phyloP scores from a whole-genome alignment of 1,284 basidiomycete genomes.

The Pyrrhoderma noxium region DNA sequence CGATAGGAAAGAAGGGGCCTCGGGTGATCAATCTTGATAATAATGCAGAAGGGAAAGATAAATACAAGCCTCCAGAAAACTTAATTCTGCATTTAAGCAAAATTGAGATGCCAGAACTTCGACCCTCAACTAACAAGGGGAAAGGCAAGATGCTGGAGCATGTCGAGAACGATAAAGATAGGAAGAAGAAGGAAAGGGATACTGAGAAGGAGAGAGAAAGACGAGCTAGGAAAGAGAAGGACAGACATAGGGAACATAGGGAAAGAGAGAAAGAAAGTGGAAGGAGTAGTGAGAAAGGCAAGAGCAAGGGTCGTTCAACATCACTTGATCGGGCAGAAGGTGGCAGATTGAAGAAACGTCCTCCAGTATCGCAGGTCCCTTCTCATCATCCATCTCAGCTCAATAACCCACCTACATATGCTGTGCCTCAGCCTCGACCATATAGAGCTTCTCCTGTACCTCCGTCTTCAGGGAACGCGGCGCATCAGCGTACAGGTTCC shows the following conservation, averaged over 20 bases:
- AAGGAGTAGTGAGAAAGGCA: constrained; percentile 4
- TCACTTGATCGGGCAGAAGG: constrained; percentile 17
- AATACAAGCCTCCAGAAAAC: constrained; percentile 58
- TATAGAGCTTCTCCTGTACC: background rate
- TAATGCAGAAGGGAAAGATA: constrained; percentile 31
- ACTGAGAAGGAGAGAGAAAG: constrained; percentile 7
- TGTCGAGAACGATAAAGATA: constrained; percentile 6
- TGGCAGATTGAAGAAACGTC: constrained; percentile 9
- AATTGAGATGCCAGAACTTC: constrained; percentile 75
- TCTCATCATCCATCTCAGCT: constrained; percentile 30
- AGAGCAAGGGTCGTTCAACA: constrained; percentile 4
- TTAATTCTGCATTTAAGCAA: constrained; percentile 72
- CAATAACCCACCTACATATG: constrained; percentile 37
- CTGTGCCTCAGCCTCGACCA: constrained; percentile 24
- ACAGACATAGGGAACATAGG: constrained; percentile 20
- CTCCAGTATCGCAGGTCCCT: background rate
- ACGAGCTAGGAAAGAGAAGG: constrained; percentile 17
- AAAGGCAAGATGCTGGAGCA: constrained; percentile 11
- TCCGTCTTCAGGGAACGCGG: background rate
- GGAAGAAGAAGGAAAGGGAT: constrained; percentile 12
- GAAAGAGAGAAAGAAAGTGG: constrained; percentile 21
- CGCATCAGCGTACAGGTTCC: constrained; percentile 1
- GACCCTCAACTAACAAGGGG: constrained; percentile 34
- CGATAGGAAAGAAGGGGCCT: constrained; percentile 42
- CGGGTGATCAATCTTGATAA: constrained; percentile 62